These are phyloP conservation scores for Tulasnella sp. DNA, from an alignment of 768 basidiomycete species.

Conservation along the genomic window DNA sequence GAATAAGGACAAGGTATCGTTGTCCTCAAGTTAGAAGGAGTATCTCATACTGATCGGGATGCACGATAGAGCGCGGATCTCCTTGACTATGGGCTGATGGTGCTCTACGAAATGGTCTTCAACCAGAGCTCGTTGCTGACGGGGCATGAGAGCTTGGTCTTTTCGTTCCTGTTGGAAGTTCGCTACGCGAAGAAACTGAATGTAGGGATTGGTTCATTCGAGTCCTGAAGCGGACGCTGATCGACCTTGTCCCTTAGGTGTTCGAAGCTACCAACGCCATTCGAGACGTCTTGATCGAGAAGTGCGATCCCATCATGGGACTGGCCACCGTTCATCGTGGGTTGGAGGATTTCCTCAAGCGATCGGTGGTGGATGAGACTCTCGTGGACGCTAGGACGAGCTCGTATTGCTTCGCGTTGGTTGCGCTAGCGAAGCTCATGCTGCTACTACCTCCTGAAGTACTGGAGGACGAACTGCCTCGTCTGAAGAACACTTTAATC, in stretches of 20 bases:
- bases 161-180: conserved; percentile 55
- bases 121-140: conserved; percentile 63
- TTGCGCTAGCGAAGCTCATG: conserved; percentile 74
- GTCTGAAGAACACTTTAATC: conserved; percentile 58
- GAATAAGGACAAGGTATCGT: conserved; percentile 45
- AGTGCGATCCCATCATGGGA: conserved; percentile 74
- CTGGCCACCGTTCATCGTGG: conserved; percentile 71
- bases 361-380: conserved; percentile 31
- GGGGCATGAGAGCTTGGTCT: conserved; percentile 67
- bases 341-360: conserved; percentile 49
- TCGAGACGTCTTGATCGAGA: conserved; percentile 58
- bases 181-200: conserved; percentile 61
- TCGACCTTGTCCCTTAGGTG: conserved; percentile 36
- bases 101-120: conserved; percentile 75
- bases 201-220: conserved; percentile 32
- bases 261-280: conserved; percentile 74
- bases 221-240: not conserved
- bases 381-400: conserved; percentile 47
- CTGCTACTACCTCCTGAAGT: conserved; percentile 71
- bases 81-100: conserved; percentile 67
- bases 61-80: conserved; percentile 43
- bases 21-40: not conserved
- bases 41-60: not conserved
- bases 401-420: conserved; percentile 71
- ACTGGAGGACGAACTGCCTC: conserved; percentile 77